Percentiles rank a stretch among this genome's conserved stretches.
phyloP scores from a whole-genome alignment of 345 rosid genomes.

The Leavenworthia alabamica region DNA sequence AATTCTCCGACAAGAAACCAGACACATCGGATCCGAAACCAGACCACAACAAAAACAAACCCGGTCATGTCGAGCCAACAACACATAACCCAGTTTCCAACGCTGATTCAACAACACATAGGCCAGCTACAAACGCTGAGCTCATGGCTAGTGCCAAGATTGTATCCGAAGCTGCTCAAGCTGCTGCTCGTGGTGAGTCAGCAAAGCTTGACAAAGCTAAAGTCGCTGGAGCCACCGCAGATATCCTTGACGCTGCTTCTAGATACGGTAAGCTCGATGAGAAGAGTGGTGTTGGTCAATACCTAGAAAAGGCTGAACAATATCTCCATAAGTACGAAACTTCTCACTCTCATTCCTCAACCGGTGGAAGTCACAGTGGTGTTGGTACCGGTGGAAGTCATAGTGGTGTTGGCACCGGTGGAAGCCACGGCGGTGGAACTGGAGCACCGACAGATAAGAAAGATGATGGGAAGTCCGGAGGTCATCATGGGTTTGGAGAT shows the following conservation, averaged over 20 bases:
- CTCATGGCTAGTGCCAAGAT: conserved; percentile 59
- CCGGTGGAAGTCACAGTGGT: neutral
- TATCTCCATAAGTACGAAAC: conserved; percentile 55
- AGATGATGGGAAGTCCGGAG: conserved; percentile 37
- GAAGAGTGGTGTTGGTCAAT: conserved; percentile 47
- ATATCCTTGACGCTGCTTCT: conserved; percentile 53
- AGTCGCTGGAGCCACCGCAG: conserved; percentile 41
- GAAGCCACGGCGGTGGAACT: neutral
- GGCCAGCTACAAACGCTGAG: conserved; percentile 38
- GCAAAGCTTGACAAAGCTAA: conserved; percentile 35
- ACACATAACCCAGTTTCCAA: conserved; percentile 22
- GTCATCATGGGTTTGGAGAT: conserved; percentile 40
- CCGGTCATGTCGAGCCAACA: conserved; percentile 21
- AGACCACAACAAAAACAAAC: conserved; percentile 19
- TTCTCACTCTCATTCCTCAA: conserved; percentile 34
- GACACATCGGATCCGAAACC: conserved; percentile 9
- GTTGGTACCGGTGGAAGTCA: conserved; percentile 4
- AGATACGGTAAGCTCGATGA: conserved; percentile 67
- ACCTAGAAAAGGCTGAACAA: conserved; percentile 61
- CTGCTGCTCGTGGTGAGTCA: conserved; percentile 32
- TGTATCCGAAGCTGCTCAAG: conserved; percentile 51
- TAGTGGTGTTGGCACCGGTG: neutral
- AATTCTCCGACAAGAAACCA: conserved; percentile 30
- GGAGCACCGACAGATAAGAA: conserved; percentile 11
- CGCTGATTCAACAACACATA: conserved; percentile 24